Evolutionary conservation across 805 yeast genomes (phyloP).

Genomic region (Kluyveromyces wickerhamii): DNA sequence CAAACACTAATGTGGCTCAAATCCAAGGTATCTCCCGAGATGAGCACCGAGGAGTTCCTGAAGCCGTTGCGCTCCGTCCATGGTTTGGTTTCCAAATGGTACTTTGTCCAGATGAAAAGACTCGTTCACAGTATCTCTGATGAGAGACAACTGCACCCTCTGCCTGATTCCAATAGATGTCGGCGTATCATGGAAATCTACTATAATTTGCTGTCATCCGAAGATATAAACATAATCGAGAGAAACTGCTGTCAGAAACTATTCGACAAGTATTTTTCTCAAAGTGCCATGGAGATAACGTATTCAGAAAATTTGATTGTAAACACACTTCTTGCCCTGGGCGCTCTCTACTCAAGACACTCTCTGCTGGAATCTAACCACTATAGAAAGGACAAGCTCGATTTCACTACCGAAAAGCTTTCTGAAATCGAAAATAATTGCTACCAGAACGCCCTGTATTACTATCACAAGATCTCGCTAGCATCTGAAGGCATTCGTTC

Average conservation of each 20-base stretch:
- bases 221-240: slow-evolving; percentile 15
- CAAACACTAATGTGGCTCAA: slow-evolving; percentile 20
- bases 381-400: slow-evolving; percentile 16
- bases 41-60: slow-evolving; percentile 10
- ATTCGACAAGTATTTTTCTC: slow-evolving; percentile 16
- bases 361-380: slow-evolving; percentile 11
- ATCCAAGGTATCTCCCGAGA: slow-evolving; percentile 9
- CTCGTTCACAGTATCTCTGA: slow-evolving; percentile 12
- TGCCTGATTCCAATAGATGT: slow-evolving; percentile 22
- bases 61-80: slow-evolving; percentile 16
- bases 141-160: slow-evolving; percentile 12
- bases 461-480: slow-evolving; percentile 43
- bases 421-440: slow-evolving; percentile 24
- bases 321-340: slow-evolving; percentile 18
- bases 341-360: slow-evolving; percentile 16
- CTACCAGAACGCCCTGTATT: slow-evolving; percentile 38
- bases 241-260: slow-evolving; percentile 15
- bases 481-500: slow-evolving; percentile 45
- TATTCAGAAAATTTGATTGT: slow-evolving; percentile 22
- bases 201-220: slow-evolving; percentile 12
- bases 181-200: slow-evolving; percentile 18
- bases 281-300: slow-evolving; percentile 10
- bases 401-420: slow-evolving; percentile 19
- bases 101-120: slow-evolving; percentile 18
- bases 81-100: slow-evolving; percentile 16